Conservation (phyloP, 1,284 basidiomycete species). For the Naganishia cerealis region DNA sequence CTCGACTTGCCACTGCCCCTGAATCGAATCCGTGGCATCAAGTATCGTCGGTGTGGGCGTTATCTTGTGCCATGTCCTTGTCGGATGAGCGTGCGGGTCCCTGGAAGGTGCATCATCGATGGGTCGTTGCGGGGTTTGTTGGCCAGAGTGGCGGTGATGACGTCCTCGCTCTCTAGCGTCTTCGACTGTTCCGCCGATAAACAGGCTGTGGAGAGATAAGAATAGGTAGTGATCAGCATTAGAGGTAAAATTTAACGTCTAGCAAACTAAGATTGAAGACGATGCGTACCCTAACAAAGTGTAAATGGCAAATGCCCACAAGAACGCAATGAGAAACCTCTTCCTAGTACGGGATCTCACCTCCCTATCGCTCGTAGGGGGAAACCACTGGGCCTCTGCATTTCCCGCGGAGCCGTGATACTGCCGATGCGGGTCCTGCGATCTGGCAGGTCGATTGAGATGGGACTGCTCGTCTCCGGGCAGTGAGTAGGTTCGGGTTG, state of each 20-base stretch:
- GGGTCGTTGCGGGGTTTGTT: constrained; percentile 11
- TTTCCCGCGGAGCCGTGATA: neutral
- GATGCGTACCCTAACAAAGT: constrained; percentile 14
- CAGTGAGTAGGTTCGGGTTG: constrained; percentile 3
- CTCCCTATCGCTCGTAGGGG: constrained; percentile 18
- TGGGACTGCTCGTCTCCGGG: constrained; percentile 4
- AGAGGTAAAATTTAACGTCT: too few species aligned
- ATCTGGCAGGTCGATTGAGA: neutral
- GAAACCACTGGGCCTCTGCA: constrained; percentile 14
- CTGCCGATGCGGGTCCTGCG: neutral
- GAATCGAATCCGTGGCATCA: neutral
- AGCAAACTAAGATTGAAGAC: too few species aligned
- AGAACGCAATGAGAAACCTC: constrained; percentile 29
- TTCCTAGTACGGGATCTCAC: constrained; percentile 20
- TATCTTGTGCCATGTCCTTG: constrained; percentile 20
- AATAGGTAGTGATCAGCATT: neutral
- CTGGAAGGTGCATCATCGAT: constrained; percentile 9
- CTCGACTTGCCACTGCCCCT: neutral
- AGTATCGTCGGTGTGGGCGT: neutral
- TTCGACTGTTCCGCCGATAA: constrained; percentile 27
- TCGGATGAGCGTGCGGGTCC: constrained; percentile 14
- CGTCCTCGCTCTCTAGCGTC: constrained; percentile 17
- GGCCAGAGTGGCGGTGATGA: constrained; percentile 15
- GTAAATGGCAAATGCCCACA: constrained; percentile 27
- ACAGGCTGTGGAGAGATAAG: neutral